These are phyloP conservation scores for Saccharomycopsis amapae DNA, from an alignment of 805 yeast species.

Conservation along the genomic window DNA sequence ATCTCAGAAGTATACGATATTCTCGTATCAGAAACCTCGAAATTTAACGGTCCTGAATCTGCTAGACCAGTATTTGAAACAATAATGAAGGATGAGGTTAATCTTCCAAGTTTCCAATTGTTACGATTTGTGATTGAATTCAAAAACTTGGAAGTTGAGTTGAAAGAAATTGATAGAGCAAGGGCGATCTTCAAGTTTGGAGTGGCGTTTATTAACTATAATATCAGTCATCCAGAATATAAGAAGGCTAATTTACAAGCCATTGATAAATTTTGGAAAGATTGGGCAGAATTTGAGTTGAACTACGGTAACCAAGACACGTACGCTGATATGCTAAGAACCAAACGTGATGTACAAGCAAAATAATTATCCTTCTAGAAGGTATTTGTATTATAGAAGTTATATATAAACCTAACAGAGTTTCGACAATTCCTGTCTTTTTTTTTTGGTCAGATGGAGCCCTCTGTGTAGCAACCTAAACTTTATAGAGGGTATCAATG, in stretches of 20 bases:
- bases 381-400: background rate
- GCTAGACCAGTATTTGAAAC: constrained; percentile 10
- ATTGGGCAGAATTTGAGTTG: constrained; percentile 73
- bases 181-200: constrained; percentile 56
- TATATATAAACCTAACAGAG: background rate
- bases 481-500: constrained; percentile 70
- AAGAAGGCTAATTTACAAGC: constrained; percentile 17
- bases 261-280: constrained; percentile 44
- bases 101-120: constrained; percentile 37
- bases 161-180: constrained; percentile 51
- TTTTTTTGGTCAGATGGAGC: too few relatives aligned
- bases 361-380: too few relatives aligned
- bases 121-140: constrained; percentile 44
- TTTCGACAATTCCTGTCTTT: too few relatives aligned
- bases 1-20: constrained; percentile 9
- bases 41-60: constrained; percentile 3
- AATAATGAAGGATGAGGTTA: constrained; percentile 23
- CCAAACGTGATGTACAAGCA: constrained; percentile 29
- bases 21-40: background rate
- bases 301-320: constrained; percentile 62
- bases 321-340: constrained; percentile 65
- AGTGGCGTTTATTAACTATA: constrained; percentile 28
- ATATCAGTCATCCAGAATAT: constrained; percentile 28
- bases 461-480: too few relatives aligned
- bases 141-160: constrained; percentile 46